phyloP scores from a whole-genome alignment of 768 basidiomycete species.

The Agaricus sinodeliciosus region DNA sequence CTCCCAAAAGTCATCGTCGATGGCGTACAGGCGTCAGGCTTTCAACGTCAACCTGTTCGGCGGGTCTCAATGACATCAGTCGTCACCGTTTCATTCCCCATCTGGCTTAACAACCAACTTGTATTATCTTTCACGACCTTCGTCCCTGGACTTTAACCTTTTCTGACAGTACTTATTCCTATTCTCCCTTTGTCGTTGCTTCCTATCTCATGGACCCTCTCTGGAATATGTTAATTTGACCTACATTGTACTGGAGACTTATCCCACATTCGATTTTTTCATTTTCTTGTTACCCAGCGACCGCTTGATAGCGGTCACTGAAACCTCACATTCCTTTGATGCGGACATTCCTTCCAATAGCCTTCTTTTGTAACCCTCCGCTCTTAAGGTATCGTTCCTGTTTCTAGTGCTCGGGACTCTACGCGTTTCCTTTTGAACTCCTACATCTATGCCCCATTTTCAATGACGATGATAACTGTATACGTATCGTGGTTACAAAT shows the following conservation, averaged over 20 bases:
- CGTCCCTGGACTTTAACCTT: neutral
- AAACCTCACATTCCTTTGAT: conserved; percentile 2
- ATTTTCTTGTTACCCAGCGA: neutral
- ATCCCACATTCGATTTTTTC: neutral
- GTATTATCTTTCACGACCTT: neutral
- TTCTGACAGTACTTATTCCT: neutral
- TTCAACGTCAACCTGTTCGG: conserved; percentile 32
- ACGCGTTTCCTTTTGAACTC: neutral
- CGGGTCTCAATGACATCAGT: conserved; percentile 23
- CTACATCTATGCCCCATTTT: neutral
- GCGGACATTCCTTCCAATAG: conserved; percentile 5
- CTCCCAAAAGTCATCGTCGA: conserved; percentile 13
- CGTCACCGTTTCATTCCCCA: conserved; percentile 11
- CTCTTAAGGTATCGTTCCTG: conserved; percentile 4
- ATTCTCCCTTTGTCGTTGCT: neutral
- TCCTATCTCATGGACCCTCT: neutral
- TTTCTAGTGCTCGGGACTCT: neutral
- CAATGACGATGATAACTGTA: too few relatives aligned
- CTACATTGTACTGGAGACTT: neutral
- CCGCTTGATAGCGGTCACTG: neutral
- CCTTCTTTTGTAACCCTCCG: conserved; percentile 4
- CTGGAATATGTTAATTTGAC: conserved; percentile 8
- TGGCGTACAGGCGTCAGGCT: conserved; percentile 38
- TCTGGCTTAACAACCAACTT: conserved; percentile 6
- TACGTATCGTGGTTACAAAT: too few relatives aligned